Conservation (phyloP, 495 filamentous ascomycete species). For the Echria macrotheca region DNA sequence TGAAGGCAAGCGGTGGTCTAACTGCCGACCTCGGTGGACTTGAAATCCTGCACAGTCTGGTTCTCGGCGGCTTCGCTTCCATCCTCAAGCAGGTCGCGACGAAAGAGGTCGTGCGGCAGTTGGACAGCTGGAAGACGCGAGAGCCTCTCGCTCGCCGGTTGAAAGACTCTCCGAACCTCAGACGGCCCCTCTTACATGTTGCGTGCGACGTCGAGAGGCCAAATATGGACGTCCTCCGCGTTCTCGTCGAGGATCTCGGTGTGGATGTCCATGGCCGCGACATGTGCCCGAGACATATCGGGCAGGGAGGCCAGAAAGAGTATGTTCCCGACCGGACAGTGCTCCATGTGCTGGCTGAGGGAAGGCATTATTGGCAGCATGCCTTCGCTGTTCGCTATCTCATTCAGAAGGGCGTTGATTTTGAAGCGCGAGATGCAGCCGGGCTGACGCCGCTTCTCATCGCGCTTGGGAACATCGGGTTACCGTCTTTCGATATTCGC, state of each 20-base stretch:
- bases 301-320: background rate
- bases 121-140: background rate
- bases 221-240: conserved; percentile 3
- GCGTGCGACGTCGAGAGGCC: background rate
- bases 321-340: background rate
- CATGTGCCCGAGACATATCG: no score
- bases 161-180: background rate
- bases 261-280: background rate
- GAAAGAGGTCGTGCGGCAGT: background rate
- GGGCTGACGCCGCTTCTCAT: background rate
- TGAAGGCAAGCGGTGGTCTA: no score
- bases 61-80: background rate
- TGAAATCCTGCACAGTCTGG: background rate
- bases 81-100: background rate
- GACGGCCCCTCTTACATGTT: background rate
- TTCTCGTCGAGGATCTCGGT: background rate
- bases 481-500: background rate
- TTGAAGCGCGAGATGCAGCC: background rate
- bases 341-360: background rate
- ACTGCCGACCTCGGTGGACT: background rate
- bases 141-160: background rate
- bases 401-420: background rate
- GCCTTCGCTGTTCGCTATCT: background rate
- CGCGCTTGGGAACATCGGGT: background rate
- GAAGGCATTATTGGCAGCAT: background rate